These are phyloP conservation scores for Xylariaceae sp. DNA, from an alignment of 2,329 filamentous ascomycete species.

Conservation along the genomic window DNA sequence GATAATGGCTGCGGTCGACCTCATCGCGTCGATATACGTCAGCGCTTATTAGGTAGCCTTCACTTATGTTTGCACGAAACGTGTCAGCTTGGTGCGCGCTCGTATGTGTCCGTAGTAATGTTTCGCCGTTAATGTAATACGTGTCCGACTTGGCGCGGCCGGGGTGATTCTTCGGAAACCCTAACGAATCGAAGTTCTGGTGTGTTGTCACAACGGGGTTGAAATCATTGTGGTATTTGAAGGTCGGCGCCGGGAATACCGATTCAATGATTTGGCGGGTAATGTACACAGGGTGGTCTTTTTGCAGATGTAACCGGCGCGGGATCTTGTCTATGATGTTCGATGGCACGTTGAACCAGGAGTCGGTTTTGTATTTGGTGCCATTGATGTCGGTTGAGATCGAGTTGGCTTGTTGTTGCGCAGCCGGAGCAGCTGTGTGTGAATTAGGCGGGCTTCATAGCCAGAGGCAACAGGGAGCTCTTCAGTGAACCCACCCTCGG, in stretches of 20 bases:
- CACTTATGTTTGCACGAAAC: constrained; percentile 73
- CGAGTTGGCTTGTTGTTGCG: constrained; percentile 33
- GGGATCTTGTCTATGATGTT: constrained; percentile 77
- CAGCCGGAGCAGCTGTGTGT: constrained; percentile 21
- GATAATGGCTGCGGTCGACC: constrained; percentile 93
- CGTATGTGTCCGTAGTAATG: constrained; percentile 89
- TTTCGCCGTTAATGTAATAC: constrained; percentile 88
- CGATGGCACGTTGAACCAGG: constrained; percentile 83
- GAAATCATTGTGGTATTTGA: constrained; percentile 77
- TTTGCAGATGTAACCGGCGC: constrained; percentile 85
- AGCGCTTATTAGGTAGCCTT: constrained; percentile 88
- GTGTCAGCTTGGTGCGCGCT: constrained; percentile 89
- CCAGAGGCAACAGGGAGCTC: not conserved
- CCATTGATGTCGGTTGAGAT: constrained; percentile 65
- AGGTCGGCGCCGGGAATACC: constrained; percentile 76
- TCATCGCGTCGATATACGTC: constrained; percentile 97
- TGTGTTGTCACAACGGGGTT: constrained; percentile 82
- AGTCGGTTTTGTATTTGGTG: constrained; percentile 69
- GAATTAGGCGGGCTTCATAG: constrained; percentile 24
- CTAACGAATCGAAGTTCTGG: constrained; percentile 97
- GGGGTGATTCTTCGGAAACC: constrained; percentile 86
- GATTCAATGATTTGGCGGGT: constrained; percentile 93
- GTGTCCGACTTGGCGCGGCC: constrained; percentile 89
- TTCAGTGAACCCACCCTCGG: constrained; percentile 33
- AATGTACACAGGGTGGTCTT: constrained; percentile 87